Conservation (phyloP, 2,329 filamentous ascomycete genomes). For the Cordyceps cateniannulata region DNA sequence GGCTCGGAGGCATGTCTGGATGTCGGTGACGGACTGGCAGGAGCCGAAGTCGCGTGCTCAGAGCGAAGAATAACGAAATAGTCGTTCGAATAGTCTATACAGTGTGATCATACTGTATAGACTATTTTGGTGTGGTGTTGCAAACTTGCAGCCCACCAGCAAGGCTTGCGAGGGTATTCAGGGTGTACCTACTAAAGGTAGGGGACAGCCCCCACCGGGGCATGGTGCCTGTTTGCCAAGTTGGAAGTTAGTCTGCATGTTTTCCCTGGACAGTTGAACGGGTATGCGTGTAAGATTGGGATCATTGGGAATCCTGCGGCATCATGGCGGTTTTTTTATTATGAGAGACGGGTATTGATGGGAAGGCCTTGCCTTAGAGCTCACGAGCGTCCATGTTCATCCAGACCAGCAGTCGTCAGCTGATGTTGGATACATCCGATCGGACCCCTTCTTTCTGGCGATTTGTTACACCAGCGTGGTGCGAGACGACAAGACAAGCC, state of each 20-base stretch:
- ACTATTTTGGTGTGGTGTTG: constrained; percentile 5
- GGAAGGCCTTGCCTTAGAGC: background rate
- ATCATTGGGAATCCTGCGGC: no score
- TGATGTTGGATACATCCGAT: background rate
- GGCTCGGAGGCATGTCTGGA: constrained; percentile 10
- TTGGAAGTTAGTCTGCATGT: no score
- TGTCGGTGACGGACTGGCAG: constrained; percentile 1
- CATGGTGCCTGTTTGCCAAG: no score
- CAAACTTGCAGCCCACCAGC: background rate
- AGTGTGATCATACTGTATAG: constrained; percentile 9
- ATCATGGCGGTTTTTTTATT: no score
- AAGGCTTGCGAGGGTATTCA: constrained; percentile 8
- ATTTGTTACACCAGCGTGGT: background rate
- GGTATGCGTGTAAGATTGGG: background rate
- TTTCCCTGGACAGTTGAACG: no score
- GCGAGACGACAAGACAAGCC: background rate
- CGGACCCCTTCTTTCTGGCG: background rate
- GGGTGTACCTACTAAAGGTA: no score
- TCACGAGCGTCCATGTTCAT: background rate
- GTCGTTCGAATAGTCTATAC: constrained; percentile 1
- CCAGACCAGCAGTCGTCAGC: background rate
- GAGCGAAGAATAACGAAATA: constrained; percentile 7
- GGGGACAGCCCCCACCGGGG: constrained; percentile 6
- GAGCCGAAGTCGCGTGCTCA: constrained; percentile 11
- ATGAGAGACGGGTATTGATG: background rate